Conservation (phyloP, 805 yeast genomes). For the Kuraishia ogatae region DNA sequence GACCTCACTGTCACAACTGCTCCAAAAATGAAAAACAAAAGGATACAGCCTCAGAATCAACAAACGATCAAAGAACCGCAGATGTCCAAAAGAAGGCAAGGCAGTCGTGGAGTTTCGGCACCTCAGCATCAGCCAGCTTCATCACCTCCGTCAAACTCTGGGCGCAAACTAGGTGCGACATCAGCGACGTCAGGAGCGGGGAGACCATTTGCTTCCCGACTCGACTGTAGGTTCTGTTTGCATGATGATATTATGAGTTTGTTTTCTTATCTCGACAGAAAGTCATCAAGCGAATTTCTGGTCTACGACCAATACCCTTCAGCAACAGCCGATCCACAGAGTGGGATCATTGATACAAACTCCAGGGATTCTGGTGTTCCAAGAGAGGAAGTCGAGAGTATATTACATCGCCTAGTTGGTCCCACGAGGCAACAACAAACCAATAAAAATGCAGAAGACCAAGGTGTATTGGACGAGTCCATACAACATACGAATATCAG, state of each 20-base stretch:
- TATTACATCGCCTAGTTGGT: not conserved
- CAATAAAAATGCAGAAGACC: not conserved
- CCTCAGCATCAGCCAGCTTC: not conserved
- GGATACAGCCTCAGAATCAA: not conserved
- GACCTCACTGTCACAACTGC: not conserved
- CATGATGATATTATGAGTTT: slow-evolving; percentile 17
- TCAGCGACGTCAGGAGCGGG: slow-evolving; percentile 10
- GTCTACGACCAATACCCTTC: slow-evolving; percentile 8
- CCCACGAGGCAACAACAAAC: not conserved
- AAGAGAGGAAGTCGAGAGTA: not conserved
- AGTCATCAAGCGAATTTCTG: slow-evolving; percentile 10
- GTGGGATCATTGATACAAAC: too few relatives aligned
- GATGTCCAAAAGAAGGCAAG: not conserved
- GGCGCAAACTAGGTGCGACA: not conserved
- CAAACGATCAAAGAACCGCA: not conserved
- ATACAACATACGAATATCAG: too few relatives aligned
- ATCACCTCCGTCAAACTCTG: not conserved
- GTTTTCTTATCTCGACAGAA: slow-evolving; percentile 16
- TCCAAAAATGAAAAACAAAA: too few relatives aligned
- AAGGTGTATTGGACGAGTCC: too few relatives aligned
- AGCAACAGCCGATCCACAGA: not conserved
- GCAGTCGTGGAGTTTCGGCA: not conserved
- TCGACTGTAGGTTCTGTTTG: slow-evolving; percentile 19
- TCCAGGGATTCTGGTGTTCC: not conserved
- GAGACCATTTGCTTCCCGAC: slow-evolving; percentile 22